A percentile compares a stretch with the other conserved stretches of the same genome.
Conservation (phyloP, 2,329 filamentous ascomycete genomes). For the Zasmidium angulare region DNA sequence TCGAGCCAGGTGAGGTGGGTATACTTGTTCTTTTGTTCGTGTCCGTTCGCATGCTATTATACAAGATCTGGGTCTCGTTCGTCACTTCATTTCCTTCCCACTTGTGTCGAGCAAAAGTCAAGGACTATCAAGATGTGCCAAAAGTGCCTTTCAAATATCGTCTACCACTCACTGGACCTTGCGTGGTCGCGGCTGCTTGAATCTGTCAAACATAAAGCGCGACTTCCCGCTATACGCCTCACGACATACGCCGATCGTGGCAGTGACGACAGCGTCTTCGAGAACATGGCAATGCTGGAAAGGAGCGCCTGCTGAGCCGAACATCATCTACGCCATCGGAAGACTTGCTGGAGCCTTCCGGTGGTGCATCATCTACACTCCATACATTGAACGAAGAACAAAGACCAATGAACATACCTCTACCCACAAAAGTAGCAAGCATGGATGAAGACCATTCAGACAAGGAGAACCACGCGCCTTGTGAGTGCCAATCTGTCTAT, state of each 20-base stretch:
- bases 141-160: slow-evolving; percentile 1
- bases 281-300: slow-evolving; percentile 1
- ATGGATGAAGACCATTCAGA: slow-evolving; percentile 3
- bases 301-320: not conserved
- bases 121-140: slow-evolving; percentile 2
- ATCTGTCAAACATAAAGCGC: not conserved
- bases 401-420: not conserved
- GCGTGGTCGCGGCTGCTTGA: slow-evolving; percentile 4
- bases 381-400: not conserved
- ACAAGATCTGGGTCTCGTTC: too few species aligned
- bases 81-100: not conserved
- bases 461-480: not conserved
- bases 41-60: not conserved
- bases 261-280: not conserved
- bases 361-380: not conserved
- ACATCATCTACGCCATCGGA: not conserved
- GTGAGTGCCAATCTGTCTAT: not conserved
- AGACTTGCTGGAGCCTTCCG: not conserved
- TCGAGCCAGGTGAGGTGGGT: not conserved
- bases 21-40: not conserved
- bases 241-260: not conserved
- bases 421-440: not conserved
- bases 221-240: not conserved
- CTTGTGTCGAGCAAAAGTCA: too few species aligned
- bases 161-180: not conserved